These are phyloP conservation scores for Microcera coccophila DNA, from an alignment of 2,329 filamentous ascomycete genomes.

Conservation along the genomic window DNA sequence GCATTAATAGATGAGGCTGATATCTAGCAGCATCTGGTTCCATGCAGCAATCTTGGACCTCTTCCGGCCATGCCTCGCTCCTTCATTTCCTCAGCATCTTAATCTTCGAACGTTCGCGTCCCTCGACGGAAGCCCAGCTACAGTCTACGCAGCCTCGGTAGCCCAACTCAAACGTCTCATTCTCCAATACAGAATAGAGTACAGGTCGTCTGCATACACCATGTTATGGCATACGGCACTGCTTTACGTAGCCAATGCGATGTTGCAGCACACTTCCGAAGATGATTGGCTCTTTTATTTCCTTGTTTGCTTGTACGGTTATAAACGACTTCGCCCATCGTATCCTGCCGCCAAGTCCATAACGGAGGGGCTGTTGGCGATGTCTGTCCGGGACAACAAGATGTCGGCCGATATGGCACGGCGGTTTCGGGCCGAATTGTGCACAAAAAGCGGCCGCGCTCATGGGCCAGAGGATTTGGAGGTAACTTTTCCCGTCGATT, in stretches of 20 bases:
- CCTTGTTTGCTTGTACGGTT: constrained; percentile 34
- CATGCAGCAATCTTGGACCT: constrained; percentile 19
- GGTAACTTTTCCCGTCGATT: not conserved
- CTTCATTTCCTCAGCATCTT: constrained; percentile 14
- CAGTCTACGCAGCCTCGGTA: constrained; percentile 30
- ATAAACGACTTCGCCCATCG: constrained; percentile 16
- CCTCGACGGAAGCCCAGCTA: constrained; percentile 18
- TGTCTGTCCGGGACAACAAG: not conserved
- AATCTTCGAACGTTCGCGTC: constrained; percentile 17
- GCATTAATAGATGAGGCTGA: not conserved
- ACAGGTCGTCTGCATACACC: constrained; percentile 30
- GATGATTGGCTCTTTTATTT: constrained; percentile 33
- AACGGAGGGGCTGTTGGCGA: not conserved
- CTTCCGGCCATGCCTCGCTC: constrained; percentile 24
- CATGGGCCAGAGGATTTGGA: not conserved
- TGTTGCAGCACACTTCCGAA: constrained; percentile 26
- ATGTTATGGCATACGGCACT: constrained; percentile 37
- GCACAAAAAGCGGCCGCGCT: not conserved
- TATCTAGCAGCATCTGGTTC: constrained; percentile 15
- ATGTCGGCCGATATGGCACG: not conserved
- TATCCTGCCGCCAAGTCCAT: not conserved
- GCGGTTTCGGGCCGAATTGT: not conserved
- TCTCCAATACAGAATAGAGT: constrained; percentile 30
- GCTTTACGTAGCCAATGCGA: constrained; percentile 35
- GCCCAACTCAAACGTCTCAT: constrained; percentile 36